phyloP scores from a whole-genome alignment of 371 early-diverging fungal genomes.

The Haplosporangium sp. region DNA sequence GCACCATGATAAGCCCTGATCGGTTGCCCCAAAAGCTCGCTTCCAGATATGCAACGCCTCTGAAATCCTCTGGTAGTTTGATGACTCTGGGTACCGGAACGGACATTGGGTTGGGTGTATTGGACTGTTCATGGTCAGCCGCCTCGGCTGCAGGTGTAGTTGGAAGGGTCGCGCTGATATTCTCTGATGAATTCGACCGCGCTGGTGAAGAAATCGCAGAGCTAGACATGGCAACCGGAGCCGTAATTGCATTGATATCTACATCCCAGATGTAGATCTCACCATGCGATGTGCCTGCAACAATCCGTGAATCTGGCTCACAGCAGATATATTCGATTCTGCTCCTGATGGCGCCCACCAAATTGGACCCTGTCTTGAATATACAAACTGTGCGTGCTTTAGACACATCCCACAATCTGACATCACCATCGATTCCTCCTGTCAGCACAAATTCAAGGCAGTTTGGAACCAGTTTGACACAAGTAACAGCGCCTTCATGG shows the following conservation, averaged over 20 bases:
- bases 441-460: constrained; percentile 33
- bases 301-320: constrained; percentile 26
- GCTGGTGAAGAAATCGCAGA: constrained; percentile 19
- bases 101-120: neutral
- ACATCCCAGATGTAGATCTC: constrained; percentile 46
- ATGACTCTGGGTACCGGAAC: constrained; percentile 7
- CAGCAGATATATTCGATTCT: constrained; percentile 45
- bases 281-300: constrained; percentile 42
- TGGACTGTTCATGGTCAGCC: neutral
- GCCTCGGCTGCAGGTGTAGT: constrained; percentile 1
- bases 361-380: constrained; percentile 14
- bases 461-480: constrained; percentile 32
- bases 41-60: constrained; percentile 33
- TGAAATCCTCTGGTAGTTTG: constrained; percentile 31
- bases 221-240: constrained; percentile 7
- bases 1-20: constrained; percentile 28
- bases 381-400: constrained; percentile 30
- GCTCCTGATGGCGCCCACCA: neutral
- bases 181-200: constrained; percentile 5
- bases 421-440: constrained; percentile 40
- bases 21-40: constrained; percentile 22
- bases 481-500: constrained; percentile 33
- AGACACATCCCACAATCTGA: constrained; percentile 39
- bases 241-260: constrained; percentile 17
- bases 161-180: neutral